phyloP scores from a whole-genome alignment of 495 filamentous ascomycete genomes.

The Aspergillus panamensis region DNA sequence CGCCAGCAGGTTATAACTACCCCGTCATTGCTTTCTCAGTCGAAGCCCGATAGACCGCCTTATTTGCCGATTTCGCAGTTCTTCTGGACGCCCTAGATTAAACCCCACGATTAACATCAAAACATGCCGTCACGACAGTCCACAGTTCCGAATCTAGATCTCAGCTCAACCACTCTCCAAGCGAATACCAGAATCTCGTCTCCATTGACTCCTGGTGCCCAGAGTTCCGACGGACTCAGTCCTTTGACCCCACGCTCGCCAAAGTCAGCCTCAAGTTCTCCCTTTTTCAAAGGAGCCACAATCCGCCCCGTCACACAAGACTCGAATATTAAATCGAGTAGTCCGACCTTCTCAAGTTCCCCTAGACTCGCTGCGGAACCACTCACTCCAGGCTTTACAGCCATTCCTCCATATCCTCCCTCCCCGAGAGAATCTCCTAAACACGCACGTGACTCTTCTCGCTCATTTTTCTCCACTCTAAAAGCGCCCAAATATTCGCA shows the following conservation, averaged over 20 bases:
- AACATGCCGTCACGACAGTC: constrained; percentile 46
- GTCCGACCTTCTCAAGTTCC: constrained; percentile 34
- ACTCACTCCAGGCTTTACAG: constrained; percentile 48
- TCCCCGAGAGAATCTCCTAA: constrained; percentile 47
- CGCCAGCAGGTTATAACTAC: not conserved
- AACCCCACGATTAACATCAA: constrained; percentile 20
- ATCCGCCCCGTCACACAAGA: constrained; percentile 47
- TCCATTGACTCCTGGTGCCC: constrained; percentile 36
- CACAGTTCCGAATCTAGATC: constrained; percentile 43
- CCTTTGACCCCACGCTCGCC: constrained; percentile 45
- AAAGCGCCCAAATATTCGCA: constrained; percentile 55
- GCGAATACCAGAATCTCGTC: constrained; percentile 32
- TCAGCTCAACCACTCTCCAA: constrained; percentile 37
- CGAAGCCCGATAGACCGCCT: not conserved
- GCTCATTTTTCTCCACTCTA: constrained; percentile 55
- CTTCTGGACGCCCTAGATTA: constrained; percentile 1
- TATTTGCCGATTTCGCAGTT: not conserved
- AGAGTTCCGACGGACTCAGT: constrained; percentile 41
- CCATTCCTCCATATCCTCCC: constrained; percentile 52
- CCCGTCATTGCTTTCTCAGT: not conserved
- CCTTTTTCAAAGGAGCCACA: constrained; percentile 41
- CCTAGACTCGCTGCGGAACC: constrained; percentile 30
- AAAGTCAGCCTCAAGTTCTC: constrained; percentile 41
- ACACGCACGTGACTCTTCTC: constrained; percentile 52
- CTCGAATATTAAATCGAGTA: constrained; percentile 32